These are phyloP conservation scores for Beauveria sp. DNA, from an alignment of 2,329 filamentous ascomycete genomes.

Conservation along the genomic window DNA sequence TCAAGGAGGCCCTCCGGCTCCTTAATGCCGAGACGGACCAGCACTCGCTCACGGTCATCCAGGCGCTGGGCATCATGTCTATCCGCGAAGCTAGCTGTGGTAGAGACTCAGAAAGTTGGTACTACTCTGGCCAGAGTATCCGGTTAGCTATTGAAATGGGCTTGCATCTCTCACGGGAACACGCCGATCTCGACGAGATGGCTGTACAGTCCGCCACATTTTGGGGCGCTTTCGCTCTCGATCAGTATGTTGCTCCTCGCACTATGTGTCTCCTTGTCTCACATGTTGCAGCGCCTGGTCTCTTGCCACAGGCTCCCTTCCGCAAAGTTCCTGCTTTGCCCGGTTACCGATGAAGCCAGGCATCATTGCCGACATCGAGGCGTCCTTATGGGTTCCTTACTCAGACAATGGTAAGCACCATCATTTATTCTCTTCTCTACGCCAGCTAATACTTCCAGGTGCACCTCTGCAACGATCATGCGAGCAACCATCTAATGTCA, in stretches of 20 bases:
- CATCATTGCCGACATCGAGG: conserved; percentile 53
- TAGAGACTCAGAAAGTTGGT: conserved; percentile 65
- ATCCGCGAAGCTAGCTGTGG: conserved; percentile 67
- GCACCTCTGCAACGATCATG: conserved; percentile 46
- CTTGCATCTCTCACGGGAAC: conserved; percentile 47
- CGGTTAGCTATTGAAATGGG: conserved; percentile 66
- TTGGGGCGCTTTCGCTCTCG: conserved; percentile 55
- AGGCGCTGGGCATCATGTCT: conserved; percentile 70
- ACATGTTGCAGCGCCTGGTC: conserved; percentile 50
- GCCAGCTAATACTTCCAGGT: conserved; percentile 26
- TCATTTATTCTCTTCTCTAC: background rate
- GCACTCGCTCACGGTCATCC: conserved; percentile 61
- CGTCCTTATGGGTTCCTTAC: conserved; percentile 52
- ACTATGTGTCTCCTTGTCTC: conserved; percentile 16
- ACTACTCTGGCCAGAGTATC: conserved; percentile 64
- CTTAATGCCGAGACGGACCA: conserved; percentile 51
- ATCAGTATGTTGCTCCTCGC: conserved; percentile 44
- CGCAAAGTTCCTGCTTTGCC: conserved; percentile 50
- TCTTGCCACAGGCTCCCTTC: conserved; percentile 53
- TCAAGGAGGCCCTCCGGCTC: conserved; percentile 58
- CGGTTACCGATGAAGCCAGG: conserved; percentile 51
- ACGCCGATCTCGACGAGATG: conserved; percentile 46
- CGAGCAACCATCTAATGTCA: conserved; percentile 59
- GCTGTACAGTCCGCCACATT: conserved; percentile 53
- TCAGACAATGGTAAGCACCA: conserved; percentile 47